Base-by-base conservation (phyloP, 345 rosid species). In the Isatis tinctoria region DNA sequence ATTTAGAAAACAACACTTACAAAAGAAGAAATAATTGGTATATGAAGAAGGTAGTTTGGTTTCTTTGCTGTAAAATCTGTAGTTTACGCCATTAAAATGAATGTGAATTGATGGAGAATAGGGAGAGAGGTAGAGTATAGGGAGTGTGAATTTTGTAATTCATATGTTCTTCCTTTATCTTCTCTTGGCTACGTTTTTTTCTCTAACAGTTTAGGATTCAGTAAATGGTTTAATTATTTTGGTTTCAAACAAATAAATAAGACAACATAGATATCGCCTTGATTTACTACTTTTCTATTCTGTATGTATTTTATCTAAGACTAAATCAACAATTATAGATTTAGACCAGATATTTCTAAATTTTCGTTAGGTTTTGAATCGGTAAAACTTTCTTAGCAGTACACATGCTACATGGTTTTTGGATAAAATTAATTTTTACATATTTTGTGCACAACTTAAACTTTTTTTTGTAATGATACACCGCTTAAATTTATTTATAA, bases 31-130 rank as follows among this genome's bases (percentile, higher is more conserved):
- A n/a, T n/a, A n/a, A n/a, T n/a, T n/a, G n/a, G n/a, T n/a, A n/a
- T n/a, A n/a, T n/a, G n/a, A n/a, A n/a, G n/a, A n/a, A n/a, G n/a
- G n/a, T n/a, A 51, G 56, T 22, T 51, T 51, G 22, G 11, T 47
- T 47, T 47, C 52, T 47, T 47, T 17, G 17, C 52, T 8, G 43
- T 30, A 9, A 2, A 44, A 13, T 18, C 22, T 3, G 22, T 71
- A 14, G 30, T 60, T 60, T 39, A 72, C 10, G 32, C 75, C 75
- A 72, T 39, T 49, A 8, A 17, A 49, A 61, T 37, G 52, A 45
- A 20, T 30, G 51, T 16, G 54, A 68, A 41, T 43, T 9, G 1
- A 17, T 8, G 53, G 11, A 2, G 10, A 35, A 30, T 8, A 30
- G 16, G 3, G 53, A 32, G 12, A 37, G 57, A 18, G 18, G 3